phyloP scores from a whole-genome alignment of 2,329 filamentous ascomycete species.

The Neurospora sp. region DNA sequence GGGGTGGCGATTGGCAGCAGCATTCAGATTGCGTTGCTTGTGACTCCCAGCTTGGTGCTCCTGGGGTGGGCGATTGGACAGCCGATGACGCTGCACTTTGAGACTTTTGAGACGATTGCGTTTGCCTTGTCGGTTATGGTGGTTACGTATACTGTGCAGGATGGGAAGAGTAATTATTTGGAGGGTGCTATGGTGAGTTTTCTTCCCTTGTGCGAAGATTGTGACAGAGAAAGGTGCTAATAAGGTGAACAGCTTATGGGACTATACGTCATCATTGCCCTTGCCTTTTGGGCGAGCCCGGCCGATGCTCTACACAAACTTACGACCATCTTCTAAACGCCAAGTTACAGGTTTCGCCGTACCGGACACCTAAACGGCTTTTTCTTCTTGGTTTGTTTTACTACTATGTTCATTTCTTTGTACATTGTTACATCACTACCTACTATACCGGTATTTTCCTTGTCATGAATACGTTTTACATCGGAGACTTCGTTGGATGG shows the following conservation, averaged over 20 bases:
- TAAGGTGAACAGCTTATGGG: constrained; percentile 26
- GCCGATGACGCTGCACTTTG: constrained; percentile 71
- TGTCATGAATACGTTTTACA: not conserved
- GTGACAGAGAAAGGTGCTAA: not conserved
- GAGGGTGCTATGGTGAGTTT: constrained; percentile 62
- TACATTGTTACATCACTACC: not conserved
- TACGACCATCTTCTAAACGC: not conserved
- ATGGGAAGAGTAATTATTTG: constrained; percentile 69
- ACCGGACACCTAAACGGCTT: not conserved
- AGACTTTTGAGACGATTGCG: constrained; percentile 66
- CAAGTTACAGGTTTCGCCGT: not conserved
- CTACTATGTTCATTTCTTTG: not conserved
- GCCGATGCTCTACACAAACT: constrained; percentile 34
- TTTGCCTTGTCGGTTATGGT: constrained; percentile 69
- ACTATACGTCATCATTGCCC: constrained; percentile 50
- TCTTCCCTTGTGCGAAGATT: not conserved
- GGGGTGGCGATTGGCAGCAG: constrained; percentile 74
- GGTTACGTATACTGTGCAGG: constrained; percentile 67
- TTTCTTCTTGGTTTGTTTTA: not conserved
- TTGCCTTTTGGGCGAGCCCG: constrained; percentile 50
- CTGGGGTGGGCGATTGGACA: constrained; percentile 65
- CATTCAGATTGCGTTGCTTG: constrained; percentile 73
- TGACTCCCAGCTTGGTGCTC: constrained; percentile 72
- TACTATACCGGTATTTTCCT: not conserved
- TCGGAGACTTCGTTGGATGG: not conserved